A percentile compares a stretch with the other conserved stretches of the same genome.
These are phyloP conservation scores for Thinopyrum elongatum DNA, from an alignment of 176 grass and related monocot species.

Conservation along the genomic window DNA sequence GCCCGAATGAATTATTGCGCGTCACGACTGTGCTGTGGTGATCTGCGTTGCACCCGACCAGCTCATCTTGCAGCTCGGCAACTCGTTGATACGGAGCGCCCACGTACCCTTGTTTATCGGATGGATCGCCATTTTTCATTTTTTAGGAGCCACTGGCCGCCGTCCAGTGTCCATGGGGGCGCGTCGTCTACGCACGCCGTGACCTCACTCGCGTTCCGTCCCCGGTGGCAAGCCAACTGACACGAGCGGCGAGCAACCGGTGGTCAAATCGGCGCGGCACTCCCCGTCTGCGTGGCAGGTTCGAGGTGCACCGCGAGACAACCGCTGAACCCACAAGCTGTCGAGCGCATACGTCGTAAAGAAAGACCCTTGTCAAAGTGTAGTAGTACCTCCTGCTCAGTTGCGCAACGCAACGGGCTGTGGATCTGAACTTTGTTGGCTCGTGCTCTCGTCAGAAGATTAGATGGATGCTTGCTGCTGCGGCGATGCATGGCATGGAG, in stretches of 20 bases:
- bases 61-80: background rate
- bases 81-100: background rate
- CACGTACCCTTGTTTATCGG: no score
- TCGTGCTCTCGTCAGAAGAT: background rate
- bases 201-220: background rate
- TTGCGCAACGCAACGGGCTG: no score
- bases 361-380: background rate
- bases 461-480: background rate
- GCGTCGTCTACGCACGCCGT: background rate
- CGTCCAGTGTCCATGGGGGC: background rate
- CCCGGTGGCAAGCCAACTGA: background rate
- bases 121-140: background rate
- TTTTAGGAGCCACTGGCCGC: background rate
- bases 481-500: background rate
- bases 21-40: background rate
- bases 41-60: slow-evolving; percentile 26
- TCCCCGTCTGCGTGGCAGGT: background rate
- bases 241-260: background rate
- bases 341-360: background rate
- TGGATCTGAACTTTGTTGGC: background rate
- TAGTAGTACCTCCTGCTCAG: no score
- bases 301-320: background rate
- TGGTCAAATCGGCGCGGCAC: background rate
- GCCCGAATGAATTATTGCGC: slow-evolving; percentile 28
- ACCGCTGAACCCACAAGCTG: no score